Conservation (phyloP, 257 asterid genomes). For the Cruciata laevipes region DNA sequence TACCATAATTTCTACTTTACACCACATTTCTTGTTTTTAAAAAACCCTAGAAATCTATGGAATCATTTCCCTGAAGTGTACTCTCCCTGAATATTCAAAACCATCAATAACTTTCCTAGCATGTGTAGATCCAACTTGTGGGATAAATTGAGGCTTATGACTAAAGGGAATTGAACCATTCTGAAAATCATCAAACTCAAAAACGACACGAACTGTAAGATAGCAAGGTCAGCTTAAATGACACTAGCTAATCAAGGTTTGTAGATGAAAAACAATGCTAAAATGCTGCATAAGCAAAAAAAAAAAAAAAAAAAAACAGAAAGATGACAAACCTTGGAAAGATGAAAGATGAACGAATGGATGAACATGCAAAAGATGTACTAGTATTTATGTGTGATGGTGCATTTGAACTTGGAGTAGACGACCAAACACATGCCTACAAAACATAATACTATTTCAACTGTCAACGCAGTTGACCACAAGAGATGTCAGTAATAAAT, state of each 20-base stretch:
- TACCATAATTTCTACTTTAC: not conserved
- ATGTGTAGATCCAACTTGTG: not conserved
- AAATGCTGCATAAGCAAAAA: not conserved
- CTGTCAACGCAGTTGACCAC: conserved; percentile 1
- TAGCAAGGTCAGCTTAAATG: not conserved
- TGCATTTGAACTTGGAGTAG: not conserved
- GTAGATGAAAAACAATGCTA: not conserved
- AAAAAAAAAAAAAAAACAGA: not conserved
- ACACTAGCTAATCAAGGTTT: not conserved
- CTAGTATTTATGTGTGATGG: not conserved
- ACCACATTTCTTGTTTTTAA: not conserved
- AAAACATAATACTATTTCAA: not conserved
- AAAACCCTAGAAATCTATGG: not conserved
- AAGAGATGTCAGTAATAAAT: not conserved
- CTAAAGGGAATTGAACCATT: not conserved
- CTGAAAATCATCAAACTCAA: not conserved
- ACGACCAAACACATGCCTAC: not conserved
- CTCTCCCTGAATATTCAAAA: not conserved
- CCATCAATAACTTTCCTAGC: not conserved
- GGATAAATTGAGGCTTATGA: conserved; percentile 11
- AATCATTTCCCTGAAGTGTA: not conserved
- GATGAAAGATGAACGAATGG: no score
- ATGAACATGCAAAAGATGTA: not conserved
- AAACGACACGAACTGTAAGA: not conserved
- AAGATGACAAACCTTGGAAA: not conserved